Conservation (phyloP, 1,284 basidiomycete species). For the Ganoderma lucidum region DNA sequence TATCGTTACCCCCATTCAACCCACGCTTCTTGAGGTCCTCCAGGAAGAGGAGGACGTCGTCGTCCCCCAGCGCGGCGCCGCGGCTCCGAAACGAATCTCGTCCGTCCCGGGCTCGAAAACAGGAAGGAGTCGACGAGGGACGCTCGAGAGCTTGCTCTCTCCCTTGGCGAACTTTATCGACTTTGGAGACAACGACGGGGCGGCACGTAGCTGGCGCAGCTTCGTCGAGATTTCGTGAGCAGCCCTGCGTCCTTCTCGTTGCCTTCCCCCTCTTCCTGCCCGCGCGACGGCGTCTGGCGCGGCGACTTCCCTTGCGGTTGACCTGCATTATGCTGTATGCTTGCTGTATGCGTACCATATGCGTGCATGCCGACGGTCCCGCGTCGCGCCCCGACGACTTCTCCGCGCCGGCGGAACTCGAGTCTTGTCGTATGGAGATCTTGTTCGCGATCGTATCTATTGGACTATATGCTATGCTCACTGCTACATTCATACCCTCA, state of each 20-base stretch:
- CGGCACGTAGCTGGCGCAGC: slow-evolving; percentile 63
- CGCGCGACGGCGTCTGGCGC: neutral
- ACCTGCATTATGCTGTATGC: slow-evolving; percentile 17
- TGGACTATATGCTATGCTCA: slow-evolving; percentile 20
- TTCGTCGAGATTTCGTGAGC: slow-evolving; percentile 61
- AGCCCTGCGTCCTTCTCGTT: no score
- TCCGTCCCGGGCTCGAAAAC: slow-evolving; percentile 19
- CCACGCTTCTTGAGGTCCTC: slow-evolving; percentile 36
- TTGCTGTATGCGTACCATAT: slow-evolving; percentile 9
- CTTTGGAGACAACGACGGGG: slow-evolving; percentile 57
- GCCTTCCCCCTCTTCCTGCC: neutral
- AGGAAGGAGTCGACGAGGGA: slow-evolving; percentile 44
- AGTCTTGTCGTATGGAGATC: neutral
- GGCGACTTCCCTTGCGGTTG: slow-evolving; percentile 8
- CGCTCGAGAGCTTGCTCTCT: slow-evolving; percentile 52
- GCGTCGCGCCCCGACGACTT: neutral
- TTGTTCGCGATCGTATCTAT: slow-evolving; percentile 9
- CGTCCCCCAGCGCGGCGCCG: slow-evolving; percentile 30
- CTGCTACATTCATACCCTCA: slow-evolving; percentile 12
- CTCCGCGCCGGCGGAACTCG: slow-evolving; percentile 6
- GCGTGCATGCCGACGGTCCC: slow-evolving; percentile 11
- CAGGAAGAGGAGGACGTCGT: slow-evolving; percentile 45
- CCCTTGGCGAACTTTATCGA: slow-evolving; percentile 70
- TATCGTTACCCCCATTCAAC: neutral
- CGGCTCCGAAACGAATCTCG: slow-evolving; percentile 12